phyloP scores from a whole-genome alignment of 2,329 filamentous ascomycete genomes.

The Gremmenia infestans region DNA sequence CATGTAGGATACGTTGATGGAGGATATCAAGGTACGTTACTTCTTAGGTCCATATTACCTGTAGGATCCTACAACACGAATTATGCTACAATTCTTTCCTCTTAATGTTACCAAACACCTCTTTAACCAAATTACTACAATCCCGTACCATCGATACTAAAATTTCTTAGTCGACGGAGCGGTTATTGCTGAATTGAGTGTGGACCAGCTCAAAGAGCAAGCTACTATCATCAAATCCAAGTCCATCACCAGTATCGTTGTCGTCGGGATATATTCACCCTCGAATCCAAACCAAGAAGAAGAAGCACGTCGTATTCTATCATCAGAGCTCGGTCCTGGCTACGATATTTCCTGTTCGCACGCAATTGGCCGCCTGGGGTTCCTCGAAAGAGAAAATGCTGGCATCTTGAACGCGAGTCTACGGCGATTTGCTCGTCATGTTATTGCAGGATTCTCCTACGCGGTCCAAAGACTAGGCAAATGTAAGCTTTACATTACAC shows the following conservation, averaged over 20 bases:
- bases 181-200: constrained; percentile 19
- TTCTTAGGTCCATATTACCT: neutral
- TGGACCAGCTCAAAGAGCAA: constrained; percentile 26
- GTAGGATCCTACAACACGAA: neutral
- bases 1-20: constrained; percentile 45
- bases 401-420: constrained; percentile 61
- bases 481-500: constrained; percentile 46
- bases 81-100: neutral
- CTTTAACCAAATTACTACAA: constrained; percentile 1
- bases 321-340: constrained; percentile 32
- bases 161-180: constrained; percentile 23
- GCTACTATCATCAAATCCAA: constrained; percentile 27
- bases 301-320: constrained; percentile 42
- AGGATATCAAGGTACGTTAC: constrained; percentile 26
- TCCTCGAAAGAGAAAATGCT: constrained; percentile 60
- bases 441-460: constrained; percentile 50
- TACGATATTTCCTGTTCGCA: constrained; percentile 47
- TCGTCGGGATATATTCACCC: constrained; percentile 54
- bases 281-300: constrained; percentile 53
- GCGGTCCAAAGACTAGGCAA: constrained; percentile 49
- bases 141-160: neutral
- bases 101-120: neutral
- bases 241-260: constrained; percentile 42
- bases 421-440: constrained; percentile 50
- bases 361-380: constrained; percentile 41